Evolutionary conservation across 768 basidiomycete species (phyloP), one percentile per base, ranked within the genome.

Genomic region (Leccinum incarnatum): DNA sequence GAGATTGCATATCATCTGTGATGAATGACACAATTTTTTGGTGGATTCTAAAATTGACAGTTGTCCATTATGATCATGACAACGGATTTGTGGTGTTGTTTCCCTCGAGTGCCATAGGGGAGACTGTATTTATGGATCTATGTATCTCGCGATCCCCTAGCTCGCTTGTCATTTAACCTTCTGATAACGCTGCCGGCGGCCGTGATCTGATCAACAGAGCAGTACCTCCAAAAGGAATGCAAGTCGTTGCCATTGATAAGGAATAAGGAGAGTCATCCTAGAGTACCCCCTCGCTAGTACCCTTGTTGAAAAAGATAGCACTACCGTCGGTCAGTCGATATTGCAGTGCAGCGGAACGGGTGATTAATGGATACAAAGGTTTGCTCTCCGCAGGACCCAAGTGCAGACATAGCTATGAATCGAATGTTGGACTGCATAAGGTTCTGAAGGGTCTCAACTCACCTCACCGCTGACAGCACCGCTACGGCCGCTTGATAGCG

Each of bases 401-500:
- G 67, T 88, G 88, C n/a, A 88, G 66, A 21, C 85, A 82, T 34
- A 88, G 72, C 89, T 89, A 59, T 6, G 51, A n/a, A 36, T 19
- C 10, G 25, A 37, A n/a, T 17, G 19, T 60, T 27, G 45, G 15
- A 27, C 7, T 48, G 47, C 8, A 14, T 48, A n/a, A 46, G 21
- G 29, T 42, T 27, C n/a, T 30, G 21, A 51, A 54, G 19, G 12
- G 0, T 14, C 17, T 15, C 5, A 19, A 59, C 77, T 19, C 53
- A 89, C 91, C 79, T 91, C 87, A 19, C 91, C 91, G 58, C 84
- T 89, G 29, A 93, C 87, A 21, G 84, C 78, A 3, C 89, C 90
- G 60, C 91, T 93, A 25, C 85, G 77, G 5, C 91, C 91, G 61
- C 87, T 91, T 1, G 85, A 77, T 7, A 93, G 76, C 1, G 90